Evolutionary conservation across 2,329 filamentous ascomycete genomes (phyloP).

Genomic region (Botryotinia globosa): DNA sequence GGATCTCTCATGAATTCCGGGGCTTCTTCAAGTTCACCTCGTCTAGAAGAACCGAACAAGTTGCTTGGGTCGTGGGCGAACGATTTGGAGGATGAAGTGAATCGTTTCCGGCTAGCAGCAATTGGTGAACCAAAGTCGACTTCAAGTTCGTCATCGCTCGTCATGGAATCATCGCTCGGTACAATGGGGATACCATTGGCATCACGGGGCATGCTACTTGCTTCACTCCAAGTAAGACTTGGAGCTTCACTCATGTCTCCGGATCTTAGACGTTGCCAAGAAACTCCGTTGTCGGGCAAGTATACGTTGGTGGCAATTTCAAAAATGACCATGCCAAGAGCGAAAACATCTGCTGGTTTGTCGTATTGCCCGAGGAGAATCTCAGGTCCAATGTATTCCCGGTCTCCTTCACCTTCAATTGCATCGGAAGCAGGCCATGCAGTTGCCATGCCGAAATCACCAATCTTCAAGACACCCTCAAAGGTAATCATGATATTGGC

Average conservation of each 20-base stretch:
- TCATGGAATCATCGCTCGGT: constrained; percentile 36
- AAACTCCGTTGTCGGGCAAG: constrained; percentile 86
- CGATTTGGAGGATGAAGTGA: constrained; percentile 34
- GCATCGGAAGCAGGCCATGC: constrained; percentile 71
- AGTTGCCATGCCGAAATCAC: constrained; percentile 80
- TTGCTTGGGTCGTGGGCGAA: constrained; percentile 39
- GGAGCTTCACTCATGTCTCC: constrained; percentile 88
- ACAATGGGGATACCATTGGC: constrained; percentile 65
- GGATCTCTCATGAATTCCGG: constrained; percentile 87
- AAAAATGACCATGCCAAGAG: constrained; percentile 88
- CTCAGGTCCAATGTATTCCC: constrained; percentile 93
- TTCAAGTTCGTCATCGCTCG: constrained; percentile 43
- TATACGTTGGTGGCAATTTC: constrained; percentile 94
- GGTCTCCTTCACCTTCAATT: constrained; percentile 89
- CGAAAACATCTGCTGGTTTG: constrained; percentile 90
- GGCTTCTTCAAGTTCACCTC: constrained; percentile 60
- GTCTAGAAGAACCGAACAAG: constrained; percentile 42
- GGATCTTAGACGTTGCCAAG: constrained; percentile 85
- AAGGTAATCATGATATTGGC: constrained; percentile 81
- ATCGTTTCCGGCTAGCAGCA: constrained; percentile 34
- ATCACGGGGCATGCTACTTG: constrained; percentile 69
- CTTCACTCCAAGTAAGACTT: constrained; percentile 77
- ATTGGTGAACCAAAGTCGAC: constrained; percentile 41
- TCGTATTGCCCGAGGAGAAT: constrained; percentile 83
- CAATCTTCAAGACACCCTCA: constrained; percentile 79